A percentile compares a stretch with the other conserved stretches of the same genome.
Evolutionary conservation across 2,329 filamentous ascomycete genomes (phyloP).

Genomic region (Colletotrichum magnum): DNA sequence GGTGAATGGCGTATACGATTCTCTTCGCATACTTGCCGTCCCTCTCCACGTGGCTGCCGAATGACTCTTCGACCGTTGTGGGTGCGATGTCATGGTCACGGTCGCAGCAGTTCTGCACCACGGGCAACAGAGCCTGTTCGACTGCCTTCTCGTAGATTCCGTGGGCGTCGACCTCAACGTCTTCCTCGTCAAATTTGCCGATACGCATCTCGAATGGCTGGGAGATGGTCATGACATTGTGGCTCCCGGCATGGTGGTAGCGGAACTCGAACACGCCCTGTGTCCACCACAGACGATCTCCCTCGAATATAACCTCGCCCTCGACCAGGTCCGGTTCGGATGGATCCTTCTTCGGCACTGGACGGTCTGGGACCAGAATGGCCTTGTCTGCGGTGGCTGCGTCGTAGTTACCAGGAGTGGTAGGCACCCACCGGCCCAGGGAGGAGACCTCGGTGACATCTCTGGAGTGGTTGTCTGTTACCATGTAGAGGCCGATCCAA

Average conservation of each 20-base stretch:
- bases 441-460: constrained; percentile 88
- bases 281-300: constrained; percentile 98
- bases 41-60: constrained; percentile 87
- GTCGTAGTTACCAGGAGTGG: constrained; percentile 82
- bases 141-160: constrained; percentile 77
- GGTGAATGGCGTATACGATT: constrained; percentile 93
- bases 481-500: constrained; percentile 97
- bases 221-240: constrained; percentile 95
- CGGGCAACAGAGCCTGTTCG: constrained; percentile 82
- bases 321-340: constrained; percentile 72
- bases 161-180: constrained; percentile 72
- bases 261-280: constrained; percentile 97
- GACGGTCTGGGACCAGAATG: constrained; percentile 78
- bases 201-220: constrained; percentile 94
- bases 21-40: constrained; percentile 91
- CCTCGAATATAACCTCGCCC: constrained; percentile 89
- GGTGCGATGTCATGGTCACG: constrained; percentile 92
- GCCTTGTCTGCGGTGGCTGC: constrained; percentile 81
- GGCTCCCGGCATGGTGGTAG: constrained; percentile 93
- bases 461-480: constrained; percentile 91
- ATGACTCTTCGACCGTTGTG: constrained; percentile 81
- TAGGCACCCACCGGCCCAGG: constrained; percentile 90
- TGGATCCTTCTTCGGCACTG: constrained; percentile 65
- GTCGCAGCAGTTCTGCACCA: constrained; percentile 94
- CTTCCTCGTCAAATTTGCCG: constrained; percentile 82